Evolutionary conservation across 1,284 basidiomycete genomes (phyloP).

Genomic region (Neotropicomus parvogracilis): DNA sequence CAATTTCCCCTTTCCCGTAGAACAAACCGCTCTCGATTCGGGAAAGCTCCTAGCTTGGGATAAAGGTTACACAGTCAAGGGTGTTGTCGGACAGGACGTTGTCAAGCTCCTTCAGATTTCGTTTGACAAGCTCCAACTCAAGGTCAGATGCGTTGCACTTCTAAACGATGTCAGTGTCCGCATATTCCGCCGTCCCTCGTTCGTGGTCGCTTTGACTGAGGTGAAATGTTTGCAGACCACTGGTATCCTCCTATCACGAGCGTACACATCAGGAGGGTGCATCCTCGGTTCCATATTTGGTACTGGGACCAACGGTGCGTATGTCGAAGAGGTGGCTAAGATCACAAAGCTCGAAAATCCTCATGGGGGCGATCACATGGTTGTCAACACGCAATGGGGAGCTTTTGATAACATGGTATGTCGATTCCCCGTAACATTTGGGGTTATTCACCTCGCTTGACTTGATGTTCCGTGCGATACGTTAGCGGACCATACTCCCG

Average conservation of each 20-base stretch:
- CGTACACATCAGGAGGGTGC: slow-evolving; percentile 88
- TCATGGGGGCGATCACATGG: slow-evolving; percentile 78
- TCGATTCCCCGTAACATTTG: slow-evolving; percentile 9
- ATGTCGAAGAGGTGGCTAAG: slow-evolving; percentile 83
- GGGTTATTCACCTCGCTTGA: no score
- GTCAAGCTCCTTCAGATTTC: slow-evolving; percentile 91
- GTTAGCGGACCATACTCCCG: slow-evolving; percentile 79
- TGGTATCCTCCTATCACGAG: slow-evolving; percentile 88
- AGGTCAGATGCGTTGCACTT: slow-evolving; percentile 89
- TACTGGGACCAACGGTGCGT: slow-evolving; percentile 97
- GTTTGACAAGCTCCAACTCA: slow-evolving; percentile 90
- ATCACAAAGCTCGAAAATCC: slow-evolving; percentile 78
- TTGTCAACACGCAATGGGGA: slow-evolving; percentile 98
- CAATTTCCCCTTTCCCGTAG: slow-evolving; percentile 97
- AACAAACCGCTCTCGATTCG: slow-evolving; percentile 88
- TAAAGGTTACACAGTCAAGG: slow-evolving; percentile 91
- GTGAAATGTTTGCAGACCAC: slow-evolving; percentile 64
- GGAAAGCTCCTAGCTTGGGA: slow-evolving; percentile 95
- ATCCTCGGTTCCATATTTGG: slow-evolving; percentile 93
- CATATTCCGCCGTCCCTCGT: neutral
- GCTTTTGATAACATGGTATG: slow-evolving; percentile 87
- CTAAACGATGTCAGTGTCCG: slow-evolving; percentile 83
- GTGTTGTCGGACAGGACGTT: slow-evolving; percentile 90
- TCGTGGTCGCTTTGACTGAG: slow-evolving; percentile 7
- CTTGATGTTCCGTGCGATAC: slow-evolving; percentile 2